Base-by-base conservation (phyloP, 139 green algal genomes). In the Bryopsis sp. region DNA sequence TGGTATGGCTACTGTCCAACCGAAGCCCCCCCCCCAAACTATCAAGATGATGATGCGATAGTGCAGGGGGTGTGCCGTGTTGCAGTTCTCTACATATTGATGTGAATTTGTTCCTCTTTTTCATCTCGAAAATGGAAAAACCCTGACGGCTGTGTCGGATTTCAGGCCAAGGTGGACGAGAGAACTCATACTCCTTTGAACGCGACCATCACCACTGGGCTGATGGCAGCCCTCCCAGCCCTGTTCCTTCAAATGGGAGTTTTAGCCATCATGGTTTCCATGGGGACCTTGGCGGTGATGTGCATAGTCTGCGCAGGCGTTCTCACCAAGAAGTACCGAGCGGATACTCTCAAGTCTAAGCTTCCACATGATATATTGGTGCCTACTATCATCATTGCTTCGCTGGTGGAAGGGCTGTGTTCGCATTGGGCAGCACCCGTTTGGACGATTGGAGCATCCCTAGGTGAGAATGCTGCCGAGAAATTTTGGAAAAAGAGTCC, bases 171-270 rank as follows among this genome's bases (percentile, higher is more conserved):
- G 0, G 80, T 95, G 43, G 63, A 85, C 47, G 26, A 73, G 3
- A 38, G 26, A 4, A 81, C 60, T 4, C 68, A 72, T 48, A 90
- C 85, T 2, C 87, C 84, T 11, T 15, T 82, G 39, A 72, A 81
- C 39, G 84, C 88, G n/a, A 87, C 83, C 2, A 33, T 82, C 15
- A 22, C 81, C 3, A 77, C 75, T 1, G 76, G 72, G 34, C 19
- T 26, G 19, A 38, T 65, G 48, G 33, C 64, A 43, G 31, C 47
- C 11, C 26, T 76, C 1, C 48, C 43, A 5, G 37, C 62, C 24
- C 37, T 69, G 11, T 57, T 69, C 6, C 62, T 69, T 4, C 26
- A 69, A 33, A 72, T 64, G 35, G 36, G 32, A 33, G 46, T 34
- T 63, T 47, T 74, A 32, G 24, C 31, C 7, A 48, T 3, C 4